phyloP scores from a whole-genome alignment of 2,329 filamentous ascomycete species.

The Pyrenophora teres region DNA sequence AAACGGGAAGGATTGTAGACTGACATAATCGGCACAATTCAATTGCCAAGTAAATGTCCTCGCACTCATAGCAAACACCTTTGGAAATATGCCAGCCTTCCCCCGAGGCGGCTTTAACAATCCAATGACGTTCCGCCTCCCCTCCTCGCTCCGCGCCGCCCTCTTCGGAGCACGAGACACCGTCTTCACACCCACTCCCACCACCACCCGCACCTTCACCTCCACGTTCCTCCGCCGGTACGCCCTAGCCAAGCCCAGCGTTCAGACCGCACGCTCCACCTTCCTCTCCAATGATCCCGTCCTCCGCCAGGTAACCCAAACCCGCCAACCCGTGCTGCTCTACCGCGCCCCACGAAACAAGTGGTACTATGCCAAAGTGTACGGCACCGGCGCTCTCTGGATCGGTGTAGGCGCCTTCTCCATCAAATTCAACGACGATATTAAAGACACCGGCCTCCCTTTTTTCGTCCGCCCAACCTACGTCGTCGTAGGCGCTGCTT shows the following conservation, averaged over 20 bases:
- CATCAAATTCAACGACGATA: conserved; percentile 39
- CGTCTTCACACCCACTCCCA: conserved; percentile 19
- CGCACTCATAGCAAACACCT: background rate
- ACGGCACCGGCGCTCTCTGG: conserved; percentile 31
- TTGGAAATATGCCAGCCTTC: conserved; percentile 34
- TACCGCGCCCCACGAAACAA: conserved; percentile 37
- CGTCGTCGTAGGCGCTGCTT: conserved; percentile 35
- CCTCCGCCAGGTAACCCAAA: conserved; percentile 38
- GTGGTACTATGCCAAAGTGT: conserved; percentile 37
- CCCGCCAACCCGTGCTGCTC: conserved; percentile 39
- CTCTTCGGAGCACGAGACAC: conserved; percentile 34
- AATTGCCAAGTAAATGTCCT: conserved; percentile 1
- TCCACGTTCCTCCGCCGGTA: conserved; percentile 33
- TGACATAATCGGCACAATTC: background rate
- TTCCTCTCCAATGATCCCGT: conserved; percentile 39
- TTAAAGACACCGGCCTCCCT: conserved; percentile 36
- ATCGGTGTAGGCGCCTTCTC: conserved; percentile 36
- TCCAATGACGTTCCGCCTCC: conserved; percentile 37
- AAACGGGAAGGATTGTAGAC: background rate
- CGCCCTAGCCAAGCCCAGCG: conserved; percentile 18
- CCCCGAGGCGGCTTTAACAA: conserved; percentile 37
- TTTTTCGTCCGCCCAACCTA: conserved; percentile 44
- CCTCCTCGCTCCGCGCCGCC: conserved; percentile 39
- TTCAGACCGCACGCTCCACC: conserved; percentile 10
- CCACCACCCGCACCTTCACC: conserved; percentile 30